Evolutionary conservation across 345 rosid species (phyloP), one percentile per base, ranked within the genome.

Genomic region (Eucalyptus erythrocorys): DNA sequence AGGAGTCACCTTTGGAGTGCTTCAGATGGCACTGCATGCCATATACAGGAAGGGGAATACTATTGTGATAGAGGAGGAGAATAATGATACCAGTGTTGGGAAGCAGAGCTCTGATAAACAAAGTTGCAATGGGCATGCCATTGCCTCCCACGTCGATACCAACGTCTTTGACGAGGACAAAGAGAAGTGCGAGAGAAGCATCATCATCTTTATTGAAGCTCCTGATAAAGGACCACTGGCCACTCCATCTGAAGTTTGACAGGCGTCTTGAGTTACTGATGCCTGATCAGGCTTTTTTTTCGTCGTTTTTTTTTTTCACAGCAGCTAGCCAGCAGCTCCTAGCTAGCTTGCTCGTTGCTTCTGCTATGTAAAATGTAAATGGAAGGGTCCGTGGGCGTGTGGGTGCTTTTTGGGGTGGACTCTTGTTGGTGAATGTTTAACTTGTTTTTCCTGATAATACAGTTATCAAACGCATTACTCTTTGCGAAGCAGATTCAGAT

Each of bases 1-100:
- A 50, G 95, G 95, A 15, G 87, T 93, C 86, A 30, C 88, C 34
- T 90, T 92, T 47, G 94, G 94, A 80, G 48, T 89, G 59, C 37
- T 89, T 87, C 93, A 94, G 79, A 92, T 94, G 93, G 82, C 88
- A n/a, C 47, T 76, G 47, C 47, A 76, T 40, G 82, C 82, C 82
- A 40, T 10, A 40, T 76, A 76, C 82, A 76, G 82, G 47, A 76
- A 40, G 82, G 16, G 82, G 47, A 21, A 76, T 76, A 37, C 24
- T 24, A 76, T 12, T 6, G 82, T 21, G 47, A 76, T 40, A 47
- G 47, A 76, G 47, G 82, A 2, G 82, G 82, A 76, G 30, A 21
- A 76, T 43, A 76, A 76, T 10, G 82, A 40, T 76, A 11, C 82
- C 82, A 40, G 47, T 21, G 42, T 11, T 76, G 47, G 5, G 82